Evolutionary conservation across 352 stramenopile species (phyloP), one percentile per base, ranked within the genome.

Genomic region (Halophytophthora polymorphica): DNA sequence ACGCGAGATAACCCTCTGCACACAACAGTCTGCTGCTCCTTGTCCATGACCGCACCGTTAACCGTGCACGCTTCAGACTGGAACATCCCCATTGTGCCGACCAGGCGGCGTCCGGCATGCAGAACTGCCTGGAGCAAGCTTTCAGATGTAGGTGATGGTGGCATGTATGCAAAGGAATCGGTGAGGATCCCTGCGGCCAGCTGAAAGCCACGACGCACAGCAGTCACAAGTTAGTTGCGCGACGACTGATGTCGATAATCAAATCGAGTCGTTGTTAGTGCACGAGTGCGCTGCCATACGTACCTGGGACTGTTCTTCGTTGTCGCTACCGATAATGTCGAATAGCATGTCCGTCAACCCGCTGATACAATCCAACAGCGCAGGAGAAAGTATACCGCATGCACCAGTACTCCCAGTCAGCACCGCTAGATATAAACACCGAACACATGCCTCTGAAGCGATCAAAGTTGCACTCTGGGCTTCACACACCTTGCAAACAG

Each of bases 141-240:
- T 35, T 63, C 49, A 0, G 61, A 47, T 2, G 61, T 37, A 19
- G 45, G 43, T 2, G 53, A 36, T 1, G 59, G 56, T 17, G 49
- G 45, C 31, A 53, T 73, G 45, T 45, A 70, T 23, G 69, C 58
- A n/a, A 88, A 78, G 3, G 64, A 76, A 51, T 91, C 81, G 8
- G 77, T 59, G 3, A 88, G 45, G 45, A 91, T 85, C 29, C 71
- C 72, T 40, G 71, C 69, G 33, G 76, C 73, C 15, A 87, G 38
- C 81, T 91, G 51, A 12, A 59, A 25, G n/a, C 11, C 34, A 6
- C 13, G 7, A 7, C 19, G 11, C 19, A 23, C 2, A 45, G 6
- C 15, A 28, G 13, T 44, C 7, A 53, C 10, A 15, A 18, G 22
- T 4, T 15, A 44, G 28, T 37, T 25, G 28, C 15, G 45, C 42